A percentile compares a stretch with the other conserved stretches of the same genome.
Evolutionary conservation across 2,329 filamentous ascomycete genomes (phyloP).

Genomic region (Colletotrichum salicis): DNA sequence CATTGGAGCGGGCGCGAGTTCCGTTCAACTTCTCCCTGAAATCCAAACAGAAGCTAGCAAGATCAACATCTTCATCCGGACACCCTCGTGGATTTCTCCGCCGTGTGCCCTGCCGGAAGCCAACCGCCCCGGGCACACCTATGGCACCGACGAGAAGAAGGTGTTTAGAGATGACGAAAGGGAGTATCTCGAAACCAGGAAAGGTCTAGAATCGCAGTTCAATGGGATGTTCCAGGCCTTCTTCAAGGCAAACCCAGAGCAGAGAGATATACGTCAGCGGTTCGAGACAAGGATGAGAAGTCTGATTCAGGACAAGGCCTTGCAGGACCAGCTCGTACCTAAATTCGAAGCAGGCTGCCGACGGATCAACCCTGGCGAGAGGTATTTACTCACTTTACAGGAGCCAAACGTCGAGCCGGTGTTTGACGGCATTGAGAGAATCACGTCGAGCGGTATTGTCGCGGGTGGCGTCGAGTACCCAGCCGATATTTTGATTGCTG

Average conservation of each 20-base stretch:
- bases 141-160: not conserved
- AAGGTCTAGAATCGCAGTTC: conserved; percentile 50
- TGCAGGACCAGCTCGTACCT: conserved; percentile 37
- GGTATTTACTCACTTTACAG: conserved; percentile 52
- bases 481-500: conserved; percentile 37
- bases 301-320: not conserved
- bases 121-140: conserved; percentile 29
- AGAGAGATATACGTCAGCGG: not conserved
- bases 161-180: conserved; percentile 19
- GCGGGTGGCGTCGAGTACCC: conserved; percentile 37
- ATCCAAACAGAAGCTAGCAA: conserved; percentile 53
- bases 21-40: conserved; percentile 54
- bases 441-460: conserved; percentile 42
- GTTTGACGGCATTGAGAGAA: conserved; percentile 41
- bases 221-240: conserved; percentile 54
- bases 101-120: conserved; percentile 27
- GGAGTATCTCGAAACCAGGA: conserved; percentile 40
- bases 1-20: conserved; percentile 47
- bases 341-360: conserved; percentile 40
- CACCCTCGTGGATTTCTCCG: conserved; percentile 57
- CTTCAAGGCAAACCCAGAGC: conserved; percentile 44
- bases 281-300: not conserved
- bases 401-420: conserved; percentile 52
- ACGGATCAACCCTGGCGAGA: conserved; percentile 48
- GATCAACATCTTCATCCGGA: conserved; percentile 57